Percentiles rank a stretch among this genome's conserved stretches.
These are phyloP conservation scores for Linaria vulgaris DNA, from an alignment of 257 asterid genomes.

Conservation along the genomic window DNA sequence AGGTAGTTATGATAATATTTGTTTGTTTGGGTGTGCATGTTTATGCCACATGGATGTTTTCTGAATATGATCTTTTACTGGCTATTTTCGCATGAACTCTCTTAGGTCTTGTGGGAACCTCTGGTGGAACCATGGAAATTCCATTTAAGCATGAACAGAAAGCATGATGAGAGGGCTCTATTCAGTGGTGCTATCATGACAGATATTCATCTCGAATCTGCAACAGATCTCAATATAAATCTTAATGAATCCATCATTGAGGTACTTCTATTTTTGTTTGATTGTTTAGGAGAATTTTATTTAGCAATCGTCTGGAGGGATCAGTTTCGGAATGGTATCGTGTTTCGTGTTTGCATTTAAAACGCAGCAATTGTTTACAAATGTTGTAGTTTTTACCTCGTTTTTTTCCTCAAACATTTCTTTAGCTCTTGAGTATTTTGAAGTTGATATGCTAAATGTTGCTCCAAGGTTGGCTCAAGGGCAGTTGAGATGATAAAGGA, in stretches of 20 bases:
- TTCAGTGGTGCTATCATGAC: conserved; percentile 55
- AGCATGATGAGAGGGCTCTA: conserved; percentile 63
- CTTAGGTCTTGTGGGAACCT: conserved; percentile 93
- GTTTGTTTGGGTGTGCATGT: not conserved
- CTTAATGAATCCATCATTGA: conserved; percentile 76
- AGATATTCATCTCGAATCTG: conserved; percentile 63
- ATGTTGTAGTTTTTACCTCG: conserved; percentile 12
- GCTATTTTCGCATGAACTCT: conserved; percentile 22
- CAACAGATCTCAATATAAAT: conserved; percentile 74
- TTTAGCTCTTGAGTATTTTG: conserved; percentile 22
- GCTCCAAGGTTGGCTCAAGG: conserved; percentile 66
- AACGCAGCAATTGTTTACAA: not conserved
- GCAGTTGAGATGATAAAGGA: conserved; percentile 62
- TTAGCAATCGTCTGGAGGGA: conserved; percentile 9
- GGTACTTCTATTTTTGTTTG: conserved; percentile 41
- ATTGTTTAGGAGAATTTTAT: conserved; percentile 10
- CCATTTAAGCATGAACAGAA: conserved; percentile 55
- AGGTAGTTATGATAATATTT: conserved; percentile 46
- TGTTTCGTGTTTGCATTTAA: conserved; percentile 7
- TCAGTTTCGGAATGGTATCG: conserved; percentile 5
- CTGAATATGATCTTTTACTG: conserved; percentile 17
- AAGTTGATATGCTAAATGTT: conserved; percentile 19
- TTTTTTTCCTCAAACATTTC: conserved; percentile 10
- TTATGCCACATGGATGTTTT: not conserved
- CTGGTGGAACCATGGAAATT: conserved; percentile 85